Evolutionary conservation across 192 early-diverging fungal genomes (phyloP).

Genomic region (Piromyces sp.): DNA sequence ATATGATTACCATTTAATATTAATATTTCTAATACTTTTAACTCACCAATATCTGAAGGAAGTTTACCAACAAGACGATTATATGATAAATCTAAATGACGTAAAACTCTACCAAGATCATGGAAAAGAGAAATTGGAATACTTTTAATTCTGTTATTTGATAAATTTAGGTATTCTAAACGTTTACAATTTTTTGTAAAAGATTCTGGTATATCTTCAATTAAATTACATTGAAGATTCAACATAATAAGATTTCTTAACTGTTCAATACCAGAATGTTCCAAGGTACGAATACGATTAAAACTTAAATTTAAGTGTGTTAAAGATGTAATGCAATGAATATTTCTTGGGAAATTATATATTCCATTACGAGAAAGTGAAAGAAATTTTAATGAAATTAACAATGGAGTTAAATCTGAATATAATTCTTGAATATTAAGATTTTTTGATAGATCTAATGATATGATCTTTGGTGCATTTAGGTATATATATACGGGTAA

Average conservation of each 20-base stretch:
- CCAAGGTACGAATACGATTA: conserved; percentile 52
- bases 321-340: conserved; percentile 40
- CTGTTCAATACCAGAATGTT: conserved; percentile 39
- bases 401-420: background rate
- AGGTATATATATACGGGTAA: background rate
- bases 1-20: conserved; percentile 58
- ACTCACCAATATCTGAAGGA: conserved; percentile 54
- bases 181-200: conserved; percentile 30
- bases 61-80: conserved; percentile 55
- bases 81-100: conserved; percentile 60
- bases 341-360: background rate
- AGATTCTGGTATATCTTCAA: conserved; percentile 48
- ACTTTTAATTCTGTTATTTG: conserved; percentile 57
- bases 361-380: background rate
- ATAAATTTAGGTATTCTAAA: conserved; percentile 46
- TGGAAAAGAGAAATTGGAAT: conserved; percentile 50
- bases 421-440: background rate
- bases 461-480: background rate
- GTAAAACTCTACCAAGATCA: conserved; percentile 18
- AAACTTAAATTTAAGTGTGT: conserved; percentile 57
- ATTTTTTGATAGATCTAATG: background rate
- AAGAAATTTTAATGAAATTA: background rate
- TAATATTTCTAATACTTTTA: conserved; percentile 35
- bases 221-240: conserved; percentile 49
- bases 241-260: conserved; percentile 43